Evolutionary conservation across 2,329 filamentous ascomycete species (phyloP), one percentile per base, ranked within the genome.

Genomic region (Akanthomyces dipterigenus): DNA sequence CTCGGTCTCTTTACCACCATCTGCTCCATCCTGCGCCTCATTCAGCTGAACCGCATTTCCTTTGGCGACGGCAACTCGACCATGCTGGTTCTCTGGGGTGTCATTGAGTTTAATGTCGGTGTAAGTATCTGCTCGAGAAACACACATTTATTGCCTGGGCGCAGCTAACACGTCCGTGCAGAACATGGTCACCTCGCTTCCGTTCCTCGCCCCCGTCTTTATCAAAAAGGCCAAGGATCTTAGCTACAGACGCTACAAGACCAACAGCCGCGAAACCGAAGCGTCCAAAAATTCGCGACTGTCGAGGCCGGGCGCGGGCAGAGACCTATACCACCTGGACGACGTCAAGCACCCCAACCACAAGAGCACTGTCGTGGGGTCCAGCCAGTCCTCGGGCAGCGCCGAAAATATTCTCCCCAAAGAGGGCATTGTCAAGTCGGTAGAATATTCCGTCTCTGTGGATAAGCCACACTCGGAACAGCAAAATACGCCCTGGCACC

Each of bases 81-180:
- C 4, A 80, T 82, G 77, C 72, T 84, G 18, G 75, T 84, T 0
- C 70, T 84, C 1, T 84, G 81, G 81, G 82, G 82, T 4, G 80
- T 78, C 1, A 80, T 84, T 62, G 82, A 84, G 67, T 81, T 84
- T 68, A 83, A 84, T 64, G 76, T 83, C 36, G 81, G 81, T 12
- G 58, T 24, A 22, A 51, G 48, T 45, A 36, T 31, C 31, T 9
- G 31, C 31, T 9, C 31, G 31, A 31, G 5, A 6, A 5, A 5
- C 40, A 20, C 12, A 36, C 12, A 24, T 51, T 12, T 12, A 36
- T n/a, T n/a, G 3, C 6, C 20, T 45, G 42, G 11, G 22, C 22
- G 31, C 28, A 18, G 50, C 28, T 55, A 49, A 55, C 22, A 48
- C 40, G 43, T 7, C 12, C 26, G 12, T 38, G 0, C 58, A 79